A percentile compares a stretch with the other conserved stretches of the same genome.
Conservation (phyloP, 257 asterid species). For the Solanum sitiens region DNA sequence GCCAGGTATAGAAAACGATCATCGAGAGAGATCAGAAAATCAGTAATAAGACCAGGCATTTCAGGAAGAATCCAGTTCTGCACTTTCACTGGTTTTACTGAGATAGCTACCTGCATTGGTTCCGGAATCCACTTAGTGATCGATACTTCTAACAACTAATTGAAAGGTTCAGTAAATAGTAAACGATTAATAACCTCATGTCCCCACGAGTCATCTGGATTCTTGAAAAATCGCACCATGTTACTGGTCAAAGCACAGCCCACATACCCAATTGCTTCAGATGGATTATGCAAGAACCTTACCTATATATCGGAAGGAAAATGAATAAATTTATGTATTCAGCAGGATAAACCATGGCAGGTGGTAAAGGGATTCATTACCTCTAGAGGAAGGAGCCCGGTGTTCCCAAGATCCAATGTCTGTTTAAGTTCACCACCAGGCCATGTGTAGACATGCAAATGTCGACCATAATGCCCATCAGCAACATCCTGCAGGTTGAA, state of each 20-base stretch:
- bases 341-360: neutral
- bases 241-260: conserved; percentile 89
- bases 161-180: neutral
- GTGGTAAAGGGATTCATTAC: conserved; percentile 6
- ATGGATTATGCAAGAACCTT: conserved; percentile 81
- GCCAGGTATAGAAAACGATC: conserved; percentile 66
- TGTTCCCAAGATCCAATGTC: conserved; percentile 85
- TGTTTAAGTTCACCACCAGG: conserved; percentile 89
- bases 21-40: conserved; percentile 64
- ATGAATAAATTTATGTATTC: neutral
- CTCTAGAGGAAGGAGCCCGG: conserved; percentile 93
- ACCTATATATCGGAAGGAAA: conserved; percentile 26
- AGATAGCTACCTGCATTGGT: conserved; percentile 35
- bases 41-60: conserved; percentile 85
- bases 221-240: conserved; percentile 83
- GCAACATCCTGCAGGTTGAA: conserved; percentile 82
- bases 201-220: conserved; percentile 68
- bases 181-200: conserved; percentile 51
- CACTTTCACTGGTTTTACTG: conserved; percentile 69
- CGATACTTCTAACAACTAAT: neutral
- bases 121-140: neutral
- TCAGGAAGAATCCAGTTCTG: conserved; percentile 83
- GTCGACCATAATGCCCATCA: conserved; percentile 81
- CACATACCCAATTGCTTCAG: conserved; percentile 76
- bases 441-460: conserved; percentile 92